Base-by-base conservation (phyloP, 495 filamentous ascomycete genomes). In the Neurospora sp. region DNA sequence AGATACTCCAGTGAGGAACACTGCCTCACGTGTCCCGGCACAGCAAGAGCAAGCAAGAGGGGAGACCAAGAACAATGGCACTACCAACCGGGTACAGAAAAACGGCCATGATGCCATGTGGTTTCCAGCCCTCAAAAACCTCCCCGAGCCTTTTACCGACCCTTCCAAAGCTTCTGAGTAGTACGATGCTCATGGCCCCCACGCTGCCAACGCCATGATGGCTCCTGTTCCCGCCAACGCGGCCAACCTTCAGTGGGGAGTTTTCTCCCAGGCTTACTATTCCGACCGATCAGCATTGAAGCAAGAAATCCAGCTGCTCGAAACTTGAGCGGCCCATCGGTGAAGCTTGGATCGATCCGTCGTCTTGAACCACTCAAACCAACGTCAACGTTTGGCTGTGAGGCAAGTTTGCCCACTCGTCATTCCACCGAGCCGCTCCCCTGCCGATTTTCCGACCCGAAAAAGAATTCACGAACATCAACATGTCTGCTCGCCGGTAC, bases 161-260 rank as follows among this genome's bases (percentile, higher is more conserved):
- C 41, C 41, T 18, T 44, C 16, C 16, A 44, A 44, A 44, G 41
- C 41, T 44, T 44, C 41, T 18, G 41, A 18, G 41, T 44, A 82
- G 70, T 85, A 79, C 23, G 81, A 80, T n/a, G 49, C 49, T 31
- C 81, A 84, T 39, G 75, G 40, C 16, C 74, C 9, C 9, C n/a
- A 49, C 10, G 44, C n/a, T 0, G 44, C 44, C 44, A n/a, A 10
- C 42, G 42, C 42, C 18, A 46, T 20, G 42, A 20, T 46, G 42
- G 42, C 42, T 46, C 42, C 42, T n/a, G 8, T n/a, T 18, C 0
- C 42, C 18, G 8, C 42, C 42, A 7, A n/a, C 18, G 18, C 18
- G 42, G 42, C 42, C 42, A 20, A 49, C 46, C 83, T 86, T 80
- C 75, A 76, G 72, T 82, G 80, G 72, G 78, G 82, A 74, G 72